These are phyloP conservation scores for Tylopilus sp. DNA, from an alignment of 768 basidiomycete species.

Conservation along the genomic window DNA sequence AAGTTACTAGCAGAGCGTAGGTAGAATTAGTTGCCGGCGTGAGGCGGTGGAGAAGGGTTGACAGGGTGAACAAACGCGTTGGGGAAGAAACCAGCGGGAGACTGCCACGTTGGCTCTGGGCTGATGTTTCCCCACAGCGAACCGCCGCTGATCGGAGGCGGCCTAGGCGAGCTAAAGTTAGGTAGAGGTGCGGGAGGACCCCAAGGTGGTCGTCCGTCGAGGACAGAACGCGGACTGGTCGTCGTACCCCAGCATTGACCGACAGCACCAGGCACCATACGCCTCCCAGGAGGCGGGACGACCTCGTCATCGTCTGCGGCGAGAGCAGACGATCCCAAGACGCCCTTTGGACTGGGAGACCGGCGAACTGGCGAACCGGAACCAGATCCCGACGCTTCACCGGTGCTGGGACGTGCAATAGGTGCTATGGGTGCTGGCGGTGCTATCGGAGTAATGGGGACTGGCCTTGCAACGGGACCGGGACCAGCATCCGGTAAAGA, in stretches of 20 bases:
- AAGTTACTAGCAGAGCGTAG: slow-evolving; percentile 12
- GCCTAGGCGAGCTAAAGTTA: slow-evolving; percentile 34
- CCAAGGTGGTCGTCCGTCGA: slow-evolving; percentile 45
- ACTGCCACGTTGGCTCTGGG: slow-evolving; percentile 49
- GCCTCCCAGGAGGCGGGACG: slow-evolving; percentile 48
- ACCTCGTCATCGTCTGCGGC: slow-evolving; percentile 81
- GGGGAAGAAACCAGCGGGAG: slow-evolving; percentile 44
- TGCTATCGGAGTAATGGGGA: slow-evolving; percentile 23
- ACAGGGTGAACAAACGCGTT: slow-evolving; percentile 45
- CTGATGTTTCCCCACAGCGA: slow-evolving; percentile 42
- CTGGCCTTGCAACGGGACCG: slow-evolving; percentile 56
- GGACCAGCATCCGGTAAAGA: slow-evolving; percentile 45
- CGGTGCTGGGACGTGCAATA: slow-evolving; percentile 48
- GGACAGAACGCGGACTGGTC: slow-evolving; percentile 43
- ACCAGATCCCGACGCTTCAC: slow-evolving; percentile 47
- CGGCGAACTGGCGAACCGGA: slow-evolving; percentile 56
- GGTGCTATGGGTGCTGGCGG: slow-evolving; percentile 65
- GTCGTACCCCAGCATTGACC: slow-evolving; percentile 48
- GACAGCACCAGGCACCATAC: slow-evolving; percentile 38
- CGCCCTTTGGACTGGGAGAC: slow-evolving; percentile 58
- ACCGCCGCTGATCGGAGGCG: slow-evolving; percentile 33
- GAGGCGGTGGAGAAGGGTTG: slow-evolving; percentile 49
- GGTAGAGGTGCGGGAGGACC: slow-evolving; percentile 37
- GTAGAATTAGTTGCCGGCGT: slow-evolving; percentile 29
- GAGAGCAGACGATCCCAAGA: slow-evolving; percentile 74